Base-by-base conservation (phyloP, 768 basidiomycete genomes). In the Naganishia vaughanmartiniae region DNA sequence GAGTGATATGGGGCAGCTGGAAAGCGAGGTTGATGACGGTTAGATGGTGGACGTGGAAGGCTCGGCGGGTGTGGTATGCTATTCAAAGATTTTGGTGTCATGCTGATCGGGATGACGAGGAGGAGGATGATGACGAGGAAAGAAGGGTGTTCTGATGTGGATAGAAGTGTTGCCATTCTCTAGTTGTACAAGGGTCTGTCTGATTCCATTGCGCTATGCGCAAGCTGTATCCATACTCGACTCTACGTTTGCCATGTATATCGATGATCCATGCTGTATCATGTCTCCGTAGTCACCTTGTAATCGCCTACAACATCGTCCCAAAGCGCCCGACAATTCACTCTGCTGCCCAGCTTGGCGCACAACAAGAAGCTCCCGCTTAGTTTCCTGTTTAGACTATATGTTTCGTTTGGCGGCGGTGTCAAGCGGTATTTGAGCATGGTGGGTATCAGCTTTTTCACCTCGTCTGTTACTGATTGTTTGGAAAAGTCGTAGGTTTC, bases 361-460 rank as follows among this genome's bases (percentile, higher is more conserved):
- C 84, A 84, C 55, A 84, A 77, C 34, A 84, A 73, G 76, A 84
- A 84, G 5, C 82, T 81, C 5, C 84, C 84, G 53, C 80, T 82
- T 30, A 84, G 71, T 69, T 84, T 84, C 42, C 93, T 83, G 79
- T 99, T 98, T 66, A 97, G 82, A 80, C 91, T 92, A 80, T 97
- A 97, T 0, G 95, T 97, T 83, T 98, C 94, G 69, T 87, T 83
- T 0, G 95, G 95, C 2, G 95, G 95, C 0, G 95, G 95, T 0
- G 92, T 93, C 33, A 96, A 84, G 57, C 94, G 85, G 76, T 96
- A 85, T 74, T 86, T 84, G 69, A 99, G 84, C 93, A 99, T 98
- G 66, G 90, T 83, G 0, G 95, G 94, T 55, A 99, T 97, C 36
- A 86, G 85, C 4, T 84, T 85, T 30, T 93, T 85, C 65, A 98